Evolutionary conservation across 2,329 filamentous ascomycete species (phyloP), one percentile per base, ranked within the genome.

Genomic region (Sarocladium kiliense): DNA sequence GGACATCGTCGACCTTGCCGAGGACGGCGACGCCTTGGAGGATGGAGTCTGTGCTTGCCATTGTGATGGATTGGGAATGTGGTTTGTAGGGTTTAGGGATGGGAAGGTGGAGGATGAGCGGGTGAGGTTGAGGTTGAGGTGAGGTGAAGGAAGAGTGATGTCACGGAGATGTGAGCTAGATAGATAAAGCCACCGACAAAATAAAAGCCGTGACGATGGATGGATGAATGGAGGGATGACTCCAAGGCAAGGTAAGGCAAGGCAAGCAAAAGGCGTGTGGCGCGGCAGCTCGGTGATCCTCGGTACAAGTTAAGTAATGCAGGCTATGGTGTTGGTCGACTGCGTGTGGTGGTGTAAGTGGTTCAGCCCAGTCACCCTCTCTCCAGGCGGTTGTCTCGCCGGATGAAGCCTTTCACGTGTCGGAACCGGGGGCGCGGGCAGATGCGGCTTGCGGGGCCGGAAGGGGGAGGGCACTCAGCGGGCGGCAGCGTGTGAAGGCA

Each of bases 11-110:
- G 68, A 97, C 77, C 59, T 82, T 74, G 67, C 91, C 93, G 66
- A 91, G 86, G 79, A 97, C 84, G 74, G 86, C 84, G 68, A 97
- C 92, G 74, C 91, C 91, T 72, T 91, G 86, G 63, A 97, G 87
- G 68, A 96, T 88, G 61, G 80, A 75, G 56, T 96, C 88, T 67
- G 82, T 82, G 62, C 81, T 78, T 61, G 85, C 79, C 87, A 91
- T 91, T 63, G 59, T 78, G 67, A 39, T 12, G 27, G 30, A 41
- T 34, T 32, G 30, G 6, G 30, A 45, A 23, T 16, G 36, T 39
- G 36, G 7, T 5, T 39, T 6, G 16, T 5, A 10, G 36, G 7
- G 6, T 44, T 18, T 36, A 34, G 41, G 27, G 47, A 23, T 36
- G 47, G 19, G 16, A 21, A 18, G 37, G 37, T 26, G 3, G 25